A percentile compares a stretch with the other conserved stretches of the same genome.
Evolutionary conservation across 2,329 filamentous ascomycete genomes (phyloP).

Genomic region (Teratosphaeria viscida): DNA sequence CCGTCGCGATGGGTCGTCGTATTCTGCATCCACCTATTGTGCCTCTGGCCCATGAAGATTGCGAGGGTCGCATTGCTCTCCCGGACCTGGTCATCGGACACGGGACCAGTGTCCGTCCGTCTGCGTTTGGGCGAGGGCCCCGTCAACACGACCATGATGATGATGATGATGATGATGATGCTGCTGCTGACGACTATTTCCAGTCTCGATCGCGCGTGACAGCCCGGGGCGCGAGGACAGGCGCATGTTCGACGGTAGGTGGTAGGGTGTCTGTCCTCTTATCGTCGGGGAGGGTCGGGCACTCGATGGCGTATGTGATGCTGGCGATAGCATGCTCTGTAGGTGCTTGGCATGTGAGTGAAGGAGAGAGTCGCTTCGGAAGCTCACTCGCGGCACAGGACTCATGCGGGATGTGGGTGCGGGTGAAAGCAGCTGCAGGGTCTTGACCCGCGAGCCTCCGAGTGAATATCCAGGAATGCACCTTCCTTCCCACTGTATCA

Average conservation of each 20-base stretch:
- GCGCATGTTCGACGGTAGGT: not conserved
- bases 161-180: too few species aligned
- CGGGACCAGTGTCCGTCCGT: conserved; percentile 3
- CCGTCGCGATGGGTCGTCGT: not conserved
- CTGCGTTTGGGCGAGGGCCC: conserved; percentile 8
- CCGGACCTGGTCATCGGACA: conserved; percentile 5
- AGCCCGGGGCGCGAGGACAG: not conserved
- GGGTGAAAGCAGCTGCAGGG: not conserved
- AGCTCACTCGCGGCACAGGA: not conserved
- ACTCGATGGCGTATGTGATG: not conserved
- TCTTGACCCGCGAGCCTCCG: too few species aligned
- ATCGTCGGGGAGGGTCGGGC: not conserved
- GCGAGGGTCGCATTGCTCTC: conserved; percentile 10
- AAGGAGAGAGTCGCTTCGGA: not conserved
- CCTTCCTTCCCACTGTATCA: too few species aligned
- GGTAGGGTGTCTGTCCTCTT: not conserved
- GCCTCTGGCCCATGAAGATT: conserved; percentile 6
- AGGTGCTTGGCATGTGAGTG: not conserved
- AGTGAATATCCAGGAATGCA: not conserved
- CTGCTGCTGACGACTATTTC: not conserved
- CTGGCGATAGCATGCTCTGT: not conserved
- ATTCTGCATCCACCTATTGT: conserved; percentile 14
- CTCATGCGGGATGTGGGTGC: not conserved
- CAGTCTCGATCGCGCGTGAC: not conserved
- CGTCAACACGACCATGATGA: conserved; percentile 1